A percentile compares a stretch with the other conserved stretches of the same genome.
Conservation (phyloP, 176 grass and related monocot genomes). For the Triticum dicoccoides region DNA sequence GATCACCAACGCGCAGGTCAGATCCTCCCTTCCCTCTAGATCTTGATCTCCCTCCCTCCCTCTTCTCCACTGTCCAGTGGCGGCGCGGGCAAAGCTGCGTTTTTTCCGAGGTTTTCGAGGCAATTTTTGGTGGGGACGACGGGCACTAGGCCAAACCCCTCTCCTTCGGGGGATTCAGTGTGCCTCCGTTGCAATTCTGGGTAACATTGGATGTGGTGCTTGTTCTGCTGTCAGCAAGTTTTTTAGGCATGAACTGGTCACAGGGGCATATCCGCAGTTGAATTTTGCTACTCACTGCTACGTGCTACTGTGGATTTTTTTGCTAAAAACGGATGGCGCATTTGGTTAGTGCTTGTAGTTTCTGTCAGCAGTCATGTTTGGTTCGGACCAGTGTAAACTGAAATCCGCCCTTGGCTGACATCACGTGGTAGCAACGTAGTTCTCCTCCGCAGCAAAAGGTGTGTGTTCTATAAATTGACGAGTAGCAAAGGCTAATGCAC, state of each 20-base stretch:
- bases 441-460: not conserved
- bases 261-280: not conserved
- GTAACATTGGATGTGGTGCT: not conserved
- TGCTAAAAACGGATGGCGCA: not conserved
- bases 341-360: not conserved
- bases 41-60: not conserved
- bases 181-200: not conserved
- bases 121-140: not conserved
- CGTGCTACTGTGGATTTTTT: not conserved
- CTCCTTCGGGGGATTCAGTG: not conserved
- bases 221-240: not conserved
- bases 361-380: not conserved
- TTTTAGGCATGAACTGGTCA: not conserved
- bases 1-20: conserved; percentile 41
- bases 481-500: not conserved
- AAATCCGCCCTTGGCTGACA: not conserved
- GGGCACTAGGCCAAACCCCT: not conserved
- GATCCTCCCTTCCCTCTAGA: conserved; percentile 14
- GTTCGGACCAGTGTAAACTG: not conserved
- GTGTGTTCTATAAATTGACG: not conserved
- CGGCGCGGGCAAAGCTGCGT: conserved; percentile 7
- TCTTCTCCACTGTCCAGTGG: not conserved
- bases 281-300: conserved; percentile 10
- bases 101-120: conserved; percentile 12
- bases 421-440: not conserved